Evolutionary conservation across 768 basidiomycete genomes (phyloP).

Genomic region (Clavaria fumosa): DNA sequence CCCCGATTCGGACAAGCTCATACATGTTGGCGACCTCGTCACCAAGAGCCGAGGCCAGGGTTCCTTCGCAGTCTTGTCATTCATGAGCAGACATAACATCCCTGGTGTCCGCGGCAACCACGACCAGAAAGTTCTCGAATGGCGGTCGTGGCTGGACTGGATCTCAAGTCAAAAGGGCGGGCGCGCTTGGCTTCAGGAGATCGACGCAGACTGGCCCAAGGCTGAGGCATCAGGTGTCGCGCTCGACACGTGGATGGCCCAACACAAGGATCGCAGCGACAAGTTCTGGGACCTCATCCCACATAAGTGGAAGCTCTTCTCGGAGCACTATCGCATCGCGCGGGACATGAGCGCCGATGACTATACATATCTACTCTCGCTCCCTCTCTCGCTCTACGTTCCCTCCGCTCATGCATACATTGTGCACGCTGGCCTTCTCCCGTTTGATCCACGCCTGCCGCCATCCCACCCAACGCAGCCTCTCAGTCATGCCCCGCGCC

Average conservation of each 20-base stretch:
- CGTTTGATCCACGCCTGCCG: conserved; percentile 46
- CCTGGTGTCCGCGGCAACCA: conserved; percentile 88
- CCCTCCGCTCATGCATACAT: conserved; percentile 63
- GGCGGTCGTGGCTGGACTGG: conserved; percentile 81
- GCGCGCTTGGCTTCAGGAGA: conserved; percentile 36
- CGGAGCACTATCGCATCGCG: conserved; percentile 68
- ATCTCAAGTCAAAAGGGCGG: conserved; percentile 34
- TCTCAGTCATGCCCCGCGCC: conserved; percentile 42
- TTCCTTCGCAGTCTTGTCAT: conserved; percentile 49
- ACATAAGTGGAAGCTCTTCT: conserved; percentile 55
- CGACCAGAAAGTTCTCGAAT: conserved; percentile 83
- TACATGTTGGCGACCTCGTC: conserved; percentile 76
- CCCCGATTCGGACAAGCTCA: conserved; percentile 43
- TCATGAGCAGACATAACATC: conserved; percentile 46
- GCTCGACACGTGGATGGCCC: conserved; percentile 26
- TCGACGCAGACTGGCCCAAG: conserved; percentile 30
- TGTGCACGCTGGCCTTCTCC: conserved; percentile 73
- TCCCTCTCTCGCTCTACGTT: conserved; percentile 62
- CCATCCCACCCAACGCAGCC: conserved; percentile 46
- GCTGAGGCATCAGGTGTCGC: conserved; percentile 20
- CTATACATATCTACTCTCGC: conserved; percentile 55
- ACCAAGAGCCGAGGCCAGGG: conserved; percentile 47
- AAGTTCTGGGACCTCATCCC: conserved; percentile 41
- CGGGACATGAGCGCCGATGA: conserved; percentile 43
- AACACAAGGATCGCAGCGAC: conserved; percentile 17